Conservation (phyloP, 768 basidiomycete species). For the Tylopilus intermedius region DNA sequence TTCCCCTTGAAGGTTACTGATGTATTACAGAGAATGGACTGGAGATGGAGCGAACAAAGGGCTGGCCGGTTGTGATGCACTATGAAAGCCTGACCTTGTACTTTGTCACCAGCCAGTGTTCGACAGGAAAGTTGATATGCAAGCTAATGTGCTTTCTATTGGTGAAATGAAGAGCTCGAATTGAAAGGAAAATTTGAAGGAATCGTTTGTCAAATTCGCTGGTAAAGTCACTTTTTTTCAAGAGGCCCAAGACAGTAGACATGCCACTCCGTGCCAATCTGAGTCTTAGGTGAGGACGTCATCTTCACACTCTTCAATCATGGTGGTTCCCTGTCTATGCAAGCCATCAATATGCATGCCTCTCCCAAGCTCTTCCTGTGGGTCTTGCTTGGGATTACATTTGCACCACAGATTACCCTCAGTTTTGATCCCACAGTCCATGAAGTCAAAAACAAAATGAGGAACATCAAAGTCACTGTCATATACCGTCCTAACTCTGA, state of each 20-base stretch:
- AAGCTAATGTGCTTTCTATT: not conserved
- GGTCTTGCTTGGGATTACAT: too few species aligned
- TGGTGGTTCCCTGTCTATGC: too few species aligned
- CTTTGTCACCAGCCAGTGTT: not conserved
- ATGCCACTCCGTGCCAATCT: not conserved
- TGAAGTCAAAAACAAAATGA: too few species aligned
- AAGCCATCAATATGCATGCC: too few species aligned
- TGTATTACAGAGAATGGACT: not conserved
- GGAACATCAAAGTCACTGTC: too few species aligned
- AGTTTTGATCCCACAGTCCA: too few species aligned
- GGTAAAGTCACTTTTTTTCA: not conserved
- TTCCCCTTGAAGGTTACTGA: not conserved
- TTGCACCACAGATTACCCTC: too few species aligned
- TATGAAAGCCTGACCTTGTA: not conserved
- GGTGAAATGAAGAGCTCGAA: not conserved
- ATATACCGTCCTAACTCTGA: too few species aligned
- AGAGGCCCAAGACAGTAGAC: not conserved
- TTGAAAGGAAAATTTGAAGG: not conserved
- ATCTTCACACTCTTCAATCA: not conserved
- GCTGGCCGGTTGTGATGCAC: not conserved
- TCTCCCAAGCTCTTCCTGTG: too few species aligned
- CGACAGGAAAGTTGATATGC: not conserved
- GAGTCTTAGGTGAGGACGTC: not conserved
- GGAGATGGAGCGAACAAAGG: not conserved
- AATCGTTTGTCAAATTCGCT: not conserved